Percentiles rank a stretch among this genome's conserved stretches.
phyloP scores from a whole-genome alignment of 2,329 filamentous ascomycete species.

The Diaporthe sp. region DNA sequence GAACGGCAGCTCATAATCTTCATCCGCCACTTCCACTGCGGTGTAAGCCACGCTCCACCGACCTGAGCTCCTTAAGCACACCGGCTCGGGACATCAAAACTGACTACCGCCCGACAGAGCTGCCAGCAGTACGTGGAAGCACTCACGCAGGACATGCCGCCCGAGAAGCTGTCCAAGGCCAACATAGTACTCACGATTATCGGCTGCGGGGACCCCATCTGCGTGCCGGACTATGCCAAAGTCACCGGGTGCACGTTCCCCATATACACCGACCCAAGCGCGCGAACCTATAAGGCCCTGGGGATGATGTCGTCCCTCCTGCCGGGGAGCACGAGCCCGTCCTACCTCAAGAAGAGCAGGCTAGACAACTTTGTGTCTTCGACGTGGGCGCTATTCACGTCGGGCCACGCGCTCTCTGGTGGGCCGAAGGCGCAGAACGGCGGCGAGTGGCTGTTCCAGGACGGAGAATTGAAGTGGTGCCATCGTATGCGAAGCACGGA shows the following conservation, averaged over 20 bases:
- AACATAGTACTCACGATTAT: slow-evolving; percentile 2
- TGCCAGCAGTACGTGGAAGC: slow-evolving; percentile 20
- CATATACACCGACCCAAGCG: slow-evolving; percentile 24
- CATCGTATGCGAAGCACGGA: slow-evolving; percentile 3
- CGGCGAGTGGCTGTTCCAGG: slow-evolving; percentile 26
- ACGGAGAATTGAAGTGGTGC: slow-evolving; percentile 12
- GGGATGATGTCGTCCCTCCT: slow-evolving; percentile 9
- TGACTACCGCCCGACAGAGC: slow-evolving; percentile 14
- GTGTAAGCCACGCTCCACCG: slow-evolving; percentile 3
- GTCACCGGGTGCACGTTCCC: background rate
- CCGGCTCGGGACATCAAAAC: background rate
- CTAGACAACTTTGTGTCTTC: background rate
- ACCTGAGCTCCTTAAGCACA: background rate
- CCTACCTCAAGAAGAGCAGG: slow-evolving; percentile 13
- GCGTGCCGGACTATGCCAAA: slow-evolving; percentile 6
- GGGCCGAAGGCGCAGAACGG: slow-evolving; percentile 14
- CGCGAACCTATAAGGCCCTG: background rate
- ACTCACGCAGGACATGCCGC: background rate
- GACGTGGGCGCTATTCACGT: background rate
- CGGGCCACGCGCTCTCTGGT: background rate
- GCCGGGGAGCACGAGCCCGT: background rate
- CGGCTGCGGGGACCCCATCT: slow-evolving; percentile 17
- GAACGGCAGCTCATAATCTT: slow-evolving; percentile 27
- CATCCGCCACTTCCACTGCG: slow-evolving; percentile 28
- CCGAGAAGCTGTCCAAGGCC: slow-evolving; percentile 11